A percentile compares a stretch with the other conserved stretches of the same genome.
phyloP scores from a whole-genome alignment of 2,329 filamentous ascomycete genomes.

The Pleomassaria siparia region DNA sequence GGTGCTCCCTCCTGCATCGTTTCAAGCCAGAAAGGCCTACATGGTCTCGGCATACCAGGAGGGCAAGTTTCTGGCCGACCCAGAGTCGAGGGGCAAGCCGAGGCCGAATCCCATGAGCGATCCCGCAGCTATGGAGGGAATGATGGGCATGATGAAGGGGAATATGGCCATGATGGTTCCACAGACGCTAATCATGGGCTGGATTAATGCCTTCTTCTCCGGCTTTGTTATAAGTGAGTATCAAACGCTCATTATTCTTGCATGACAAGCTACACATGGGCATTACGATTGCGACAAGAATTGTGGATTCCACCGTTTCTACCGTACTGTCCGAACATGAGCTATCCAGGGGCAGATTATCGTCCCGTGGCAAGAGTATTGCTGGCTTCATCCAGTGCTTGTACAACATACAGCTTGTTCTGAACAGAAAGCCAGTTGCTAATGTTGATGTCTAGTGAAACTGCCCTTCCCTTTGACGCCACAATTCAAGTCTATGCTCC shows the following conservation, averaged over 20 bases:
- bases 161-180: constrained; percentile 99
- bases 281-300: neutral
- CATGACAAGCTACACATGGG: neutral
- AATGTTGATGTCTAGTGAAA: constrained; percentile 66
- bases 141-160: constrained; percentile 99
- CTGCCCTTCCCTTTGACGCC: constrained; percentile 95
- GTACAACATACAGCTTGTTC: neutral
- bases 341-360: neutral
- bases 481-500: constrained; percentile 99
- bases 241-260: neutral
- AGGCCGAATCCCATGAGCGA: constrained; percentile 94
- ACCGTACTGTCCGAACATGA: neutral
- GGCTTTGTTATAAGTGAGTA: constrained; percentile 92
- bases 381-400: neutral
- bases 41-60: constrained; percentile 80
- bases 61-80: constrained; percentile 86
- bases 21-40: constrained; percentile 77
- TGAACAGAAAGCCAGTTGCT: constrained; percentile 1
- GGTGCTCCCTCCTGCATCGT: constrained; percentile 74
- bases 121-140: constrained; percentile 95
- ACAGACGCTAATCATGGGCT: constrained; percentile 98
- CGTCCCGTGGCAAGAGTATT: neutral
- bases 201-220: constrained; percentile 99
- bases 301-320: neutral
- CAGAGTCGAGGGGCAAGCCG: constrained; percentile 80